A percentile compares a stretch with the other conserved stretches of the same genome.
Conservation (phyloP, 805 yeast species). For the Schizosaccharomyces japonicus region DNA sequence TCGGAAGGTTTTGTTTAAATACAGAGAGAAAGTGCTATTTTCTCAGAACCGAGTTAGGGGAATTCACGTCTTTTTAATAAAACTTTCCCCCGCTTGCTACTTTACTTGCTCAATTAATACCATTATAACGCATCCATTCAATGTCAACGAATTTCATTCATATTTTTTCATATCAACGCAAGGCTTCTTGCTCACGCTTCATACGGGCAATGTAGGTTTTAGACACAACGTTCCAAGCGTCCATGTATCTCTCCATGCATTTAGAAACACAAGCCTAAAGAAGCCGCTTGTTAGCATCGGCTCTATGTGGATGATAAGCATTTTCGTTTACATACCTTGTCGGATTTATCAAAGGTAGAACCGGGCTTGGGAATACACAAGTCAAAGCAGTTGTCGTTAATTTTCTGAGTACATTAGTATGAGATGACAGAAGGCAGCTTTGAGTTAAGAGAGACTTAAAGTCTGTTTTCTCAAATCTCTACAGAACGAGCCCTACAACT, state of each 20-base stretch:
- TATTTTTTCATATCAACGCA: too few species aligned
- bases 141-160: too few species aligned
- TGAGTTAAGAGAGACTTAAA: too few species aligned
- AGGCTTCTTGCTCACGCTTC: conserved; percentile 16
- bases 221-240: conserved; percentile 56
- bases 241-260: conserved; percentile 55
- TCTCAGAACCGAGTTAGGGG: too few species aligned
- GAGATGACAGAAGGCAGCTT: too few species aligned
- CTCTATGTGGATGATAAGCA: neutral
- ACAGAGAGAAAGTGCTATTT: too few species aligned
- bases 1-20: too few species aligned
- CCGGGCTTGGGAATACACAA: conserved; percentile 39
- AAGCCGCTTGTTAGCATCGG: conserved; percentile 7
- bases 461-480: neutral
- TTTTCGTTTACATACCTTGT: conserved; percentile 17
- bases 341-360: conserved; percentile 20
- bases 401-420: conserved; percentile 17
- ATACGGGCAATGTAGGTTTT: conserved; percentile 46
- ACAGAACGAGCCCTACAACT: too few species aligned
- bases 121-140: too few species aligned
- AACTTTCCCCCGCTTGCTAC: too few species aligned
- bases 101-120: too few species aligned
- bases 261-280: conserved; percentile 29
- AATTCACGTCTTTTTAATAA: too few species aligned
- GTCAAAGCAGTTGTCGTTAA: conserved; percentile 57